Conservation (phyloP, 179 eudicot genomes). For the Pouteria campechiana region DNA sequence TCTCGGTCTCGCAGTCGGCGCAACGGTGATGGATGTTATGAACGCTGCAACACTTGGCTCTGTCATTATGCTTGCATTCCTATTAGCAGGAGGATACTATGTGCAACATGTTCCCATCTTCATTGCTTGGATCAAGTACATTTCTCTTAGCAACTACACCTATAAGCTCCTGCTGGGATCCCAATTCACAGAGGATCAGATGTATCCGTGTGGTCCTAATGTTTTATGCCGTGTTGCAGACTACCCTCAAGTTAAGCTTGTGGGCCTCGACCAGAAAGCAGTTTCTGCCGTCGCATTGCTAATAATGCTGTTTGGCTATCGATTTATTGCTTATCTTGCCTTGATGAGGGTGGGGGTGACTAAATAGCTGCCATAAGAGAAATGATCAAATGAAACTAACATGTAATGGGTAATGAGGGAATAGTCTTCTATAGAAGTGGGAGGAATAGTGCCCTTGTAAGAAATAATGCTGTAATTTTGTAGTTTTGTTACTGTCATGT, state of each 20-base stretch:
- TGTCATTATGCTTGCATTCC: conserved; percentile 54
- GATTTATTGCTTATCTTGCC: conserved; percentile 65
- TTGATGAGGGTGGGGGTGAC: conserved; percentile 67
- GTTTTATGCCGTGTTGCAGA: conserved; percentile 42
- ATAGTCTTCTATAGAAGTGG: too few relatives aligned
- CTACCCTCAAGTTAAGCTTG: conserved; percentile 35
- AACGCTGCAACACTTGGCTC: conserved; percentile 51
- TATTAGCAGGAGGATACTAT: conserved; percentile 57
- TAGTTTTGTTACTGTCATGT: too few relatives aligned
- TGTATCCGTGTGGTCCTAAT: conserved; percentile 36
- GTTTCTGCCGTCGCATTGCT: conserved; percentile 27
- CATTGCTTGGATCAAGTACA: conserved; percentile 62
- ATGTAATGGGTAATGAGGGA: too few relatives aligned
- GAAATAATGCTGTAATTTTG: too few relatives aligned
- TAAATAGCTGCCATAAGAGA: too few relatives aligned
- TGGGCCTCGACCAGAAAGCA: conserved; percentile 35
- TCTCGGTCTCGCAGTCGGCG: conserved; percentile 73
- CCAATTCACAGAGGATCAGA: conserved; percentile 37
- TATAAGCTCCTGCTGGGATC: conserved; percentile 54
- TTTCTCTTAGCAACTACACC: conserved; percentile 39
- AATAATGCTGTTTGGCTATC: conserved; percentile 49
- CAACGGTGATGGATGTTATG: conserved; percentile 50
- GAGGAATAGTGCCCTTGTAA: too few relatives aligned
- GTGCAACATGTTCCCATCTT: conserved; percentile 65
- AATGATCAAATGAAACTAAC: too few relatives aligned